These are phyloP conservation scores for Globisporangium acanthophoron DNA, from an alignment of 352 stramenopile genomes.

Conservation along the genomic window DNA sequence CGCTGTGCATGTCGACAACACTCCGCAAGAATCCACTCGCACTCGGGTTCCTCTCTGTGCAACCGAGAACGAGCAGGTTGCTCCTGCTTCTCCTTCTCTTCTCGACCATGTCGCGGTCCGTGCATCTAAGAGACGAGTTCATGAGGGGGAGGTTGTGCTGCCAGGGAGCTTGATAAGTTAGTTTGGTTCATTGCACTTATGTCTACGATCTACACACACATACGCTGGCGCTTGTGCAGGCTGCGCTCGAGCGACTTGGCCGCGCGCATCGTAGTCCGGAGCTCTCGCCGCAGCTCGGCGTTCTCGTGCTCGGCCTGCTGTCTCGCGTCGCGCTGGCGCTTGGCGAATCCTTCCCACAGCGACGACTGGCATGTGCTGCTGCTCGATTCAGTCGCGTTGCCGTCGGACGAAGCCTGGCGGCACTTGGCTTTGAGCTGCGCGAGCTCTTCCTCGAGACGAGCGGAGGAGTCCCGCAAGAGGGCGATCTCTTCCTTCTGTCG, in stretches of 20 bases:
- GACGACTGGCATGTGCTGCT: neutral
- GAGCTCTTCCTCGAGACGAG: constrained; percentile 1
- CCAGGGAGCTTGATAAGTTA: neutral
- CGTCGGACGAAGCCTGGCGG: neutral
- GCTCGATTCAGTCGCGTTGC: neutral
- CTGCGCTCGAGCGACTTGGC: constrained; percentile 4
- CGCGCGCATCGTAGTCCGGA: neutral
- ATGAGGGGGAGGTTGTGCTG: too few species aligned
- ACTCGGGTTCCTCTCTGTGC: neutral
- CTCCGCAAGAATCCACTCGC: neutral
- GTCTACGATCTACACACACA: neutral
- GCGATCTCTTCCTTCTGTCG: constrained; percentile 6
- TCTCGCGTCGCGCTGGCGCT: constrained; percentile 5
- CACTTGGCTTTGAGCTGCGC: neutral
- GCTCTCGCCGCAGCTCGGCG: constrained; percentile 1
- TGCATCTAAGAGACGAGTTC: too few species aligned
- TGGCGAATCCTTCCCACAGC: constrained; percentile 6
- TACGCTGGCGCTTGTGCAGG: constrained; percentile 7
- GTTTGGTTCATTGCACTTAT: neutral
- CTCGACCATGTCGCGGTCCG: too few species aligned
- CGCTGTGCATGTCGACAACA: too few species aligned
- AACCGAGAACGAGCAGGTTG: neutral
- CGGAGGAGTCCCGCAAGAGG: neutral
- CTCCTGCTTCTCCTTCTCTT: too few species aligned
- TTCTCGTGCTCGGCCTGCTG: constrained; percentile 6